Base-by-base conservation (phyloP, 169 alveolate species). In the Blepharisma undulans region DNA sequence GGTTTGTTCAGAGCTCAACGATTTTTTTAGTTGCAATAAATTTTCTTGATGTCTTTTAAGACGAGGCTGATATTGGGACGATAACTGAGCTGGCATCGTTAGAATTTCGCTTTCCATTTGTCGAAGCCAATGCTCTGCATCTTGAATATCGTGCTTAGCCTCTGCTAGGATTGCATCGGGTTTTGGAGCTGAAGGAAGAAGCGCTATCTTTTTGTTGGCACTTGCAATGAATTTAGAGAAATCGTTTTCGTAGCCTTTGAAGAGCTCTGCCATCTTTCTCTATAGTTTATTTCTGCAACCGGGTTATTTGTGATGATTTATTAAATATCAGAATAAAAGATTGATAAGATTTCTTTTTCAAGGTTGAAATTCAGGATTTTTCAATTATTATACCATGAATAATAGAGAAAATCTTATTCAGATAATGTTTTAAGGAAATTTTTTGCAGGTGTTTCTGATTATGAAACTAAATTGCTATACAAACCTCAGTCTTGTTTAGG, bases 201-300 rank as follows among this genome's bases (percentile, higher is more conserved):
- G n/a, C 30, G 91, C 25, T 22, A 86, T 22, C 36, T 86, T 86
- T 72, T 86, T 86, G 66, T 86, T 86, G 48, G 91, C 91, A 25
- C 72, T 27, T 19, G 91, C 25, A 25, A 66, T 18, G 91, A 66
- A 22, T 32, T 72, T 86, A 10, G 91, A 71, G 27, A 71, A 86
- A 85, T 86, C 91, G 7, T 25, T 61, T 86, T 86, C 91, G 72
- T 86, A 86, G 27, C 76, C 91, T 32, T 72, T 86, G 27, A 86
- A 86, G 22, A 86, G 84, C 32, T 86, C 91, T 27, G 72, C 59
- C 91, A 86, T 86, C 72, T 27, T 48, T 48, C 66, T 48, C 66
- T 48, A 5, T 48, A 48, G 66, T 48, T 48, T 48, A 48, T 48
- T 48, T 48, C 66, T 48, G 66, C 66, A 48, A 48, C 66, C 66